Conservation (phyloP, 1,284 basidiomycete species). For the Leccinum fallax region DNA sequence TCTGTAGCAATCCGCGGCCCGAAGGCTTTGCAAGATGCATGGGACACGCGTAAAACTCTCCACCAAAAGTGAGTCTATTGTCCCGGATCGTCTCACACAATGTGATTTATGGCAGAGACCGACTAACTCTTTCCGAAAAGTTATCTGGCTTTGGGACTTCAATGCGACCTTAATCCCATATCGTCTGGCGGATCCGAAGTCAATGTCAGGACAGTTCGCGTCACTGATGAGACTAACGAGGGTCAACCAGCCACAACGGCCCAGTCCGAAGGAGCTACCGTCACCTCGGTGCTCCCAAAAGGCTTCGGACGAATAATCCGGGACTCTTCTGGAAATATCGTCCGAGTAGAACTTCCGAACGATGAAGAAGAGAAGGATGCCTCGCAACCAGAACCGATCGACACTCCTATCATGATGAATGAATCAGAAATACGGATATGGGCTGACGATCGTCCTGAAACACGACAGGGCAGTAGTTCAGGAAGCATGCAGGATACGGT, state of each 20-base stretch:
- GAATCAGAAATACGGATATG: conserved; percentile 25
- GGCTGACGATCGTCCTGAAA: conserved; percentile 16
- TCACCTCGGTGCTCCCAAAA: conserved; percentile 48
- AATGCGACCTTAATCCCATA: conserved; percentile 65
- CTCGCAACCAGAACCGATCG: conserved; percentile 33
- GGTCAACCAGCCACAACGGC: not conserved
- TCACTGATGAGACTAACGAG: conserved; percentile 14
- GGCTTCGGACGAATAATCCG: conserved; percentile 87
- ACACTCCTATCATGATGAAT: conserved; percentile 22
- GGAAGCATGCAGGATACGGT: conserved; percentile 7
- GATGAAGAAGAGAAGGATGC: conserved; percentile 43
- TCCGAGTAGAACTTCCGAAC: conserved; percentile 74
- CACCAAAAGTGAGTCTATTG: conserved; percentile 80
- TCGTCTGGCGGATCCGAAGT: conserved; percentile 62
- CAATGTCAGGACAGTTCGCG: conserved; percentile 10
- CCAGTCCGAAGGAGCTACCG: not conserved
- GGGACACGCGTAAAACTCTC: conserved; percentile 90
- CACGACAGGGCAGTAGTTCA: not conserved
- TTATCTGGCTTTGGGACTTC: conserved; percentile 78
- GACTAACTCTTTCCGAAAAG: conserved; percentile 42
- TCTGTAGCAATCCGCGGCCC: conserved; percentile 78
- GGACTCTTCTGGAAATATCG: conserved; percentile 79
- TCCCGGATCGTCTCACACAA: not conserved
- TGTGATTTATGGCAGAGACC: not conserved
- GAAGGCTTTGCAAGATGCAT: conserved; percentile 79